Base-by-base conservation (phyloP, 257 asterid genomes). In the Penstemon eatonii region DNA sequence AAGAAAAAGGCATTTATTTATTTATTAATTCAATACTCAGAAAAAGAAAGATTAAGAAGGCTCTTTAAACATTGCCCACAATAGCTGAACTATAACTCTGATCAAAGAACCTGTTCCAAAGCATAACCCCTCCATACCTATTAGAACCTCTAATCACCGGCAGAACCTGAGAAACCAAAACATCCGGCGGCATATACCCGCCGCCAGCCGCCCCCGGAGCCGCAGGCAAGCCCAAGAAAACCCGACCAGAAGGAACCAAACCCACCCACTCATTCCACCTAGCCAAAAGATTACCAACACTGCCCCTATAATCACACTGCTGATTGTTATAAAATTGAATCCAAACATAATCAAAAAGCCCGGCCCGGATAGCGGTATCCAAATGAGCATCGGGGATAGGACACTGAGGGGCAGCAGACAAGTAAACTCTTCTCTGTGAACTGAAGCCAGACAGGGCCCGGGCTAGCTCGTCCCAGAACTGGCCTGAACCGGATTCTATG, bases 211-310 rank as follows among this genome's bases (percentile, higher is more conserved):
- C 89, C 8, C 0, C 81, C 0, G 67, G 63, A 5, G 87, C 46
- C 4, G 94, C 91, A 5, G 96, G 91, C 57, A 89, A 13, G 10
- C 90, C 93, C 50, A 89, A 36, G 75, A 84, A 89, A 2, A 89
- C 69, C 80, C 72, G 77, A 0, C 62, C 68, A 0, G 78, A 72
- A 3, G 74, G 81, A 15, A 77, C 75, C 0, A 75, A 59, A 12
- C 73, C 5, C 61, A 73, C 71, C 75, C 79, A 72, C 73, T 44
- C 69, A 47, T 77, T 82, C 91, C 91, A 89, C 0, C 78, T 25
- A 0, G 75, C 79, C 4, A 80, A 10, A 4, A 89, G 75, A 56
- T 47, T 64, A 12, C 51, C 68, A 3, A 78, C 75, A 0, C 80
- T 55, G 4, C 52, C 59, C 0, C 79, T 8, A 10, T 73, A 83